A percentile compares a stretch with the other conserved stretches of the same genome.
Conservation (phyloP, 805 yeast genomes). For the Cyberlindnera meyerae region DNA sequence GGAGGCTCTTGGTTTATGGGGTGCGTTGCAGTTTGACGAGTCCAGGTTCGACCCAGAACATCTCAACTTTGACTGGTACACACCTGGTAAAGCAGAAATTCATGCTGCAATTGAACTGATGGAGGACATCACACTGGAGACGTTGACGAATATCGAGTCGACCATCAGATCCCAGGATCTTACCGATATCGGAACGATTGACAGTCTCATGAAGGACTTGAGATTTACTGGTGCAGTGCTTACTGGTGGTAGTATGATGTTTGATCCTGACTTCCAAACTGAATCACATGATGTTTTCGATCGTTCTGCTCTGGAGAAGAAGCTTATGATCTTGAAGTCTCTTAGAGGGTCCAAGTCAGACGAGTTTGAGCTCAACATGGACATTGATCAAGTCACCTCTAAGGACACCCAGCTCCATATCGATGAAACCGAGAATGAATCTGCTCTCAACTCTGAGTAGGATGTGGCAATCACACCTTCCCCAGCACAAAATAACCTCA, state of each 20-base stretch:
- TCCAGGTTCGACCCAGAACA: constrained; percentile 44
- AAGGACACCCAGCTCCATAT: constrained; percentile 26
- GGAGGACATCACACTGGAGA: constrained; percentile 39
- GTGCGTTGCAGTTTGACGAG: constrained; percentile 59
- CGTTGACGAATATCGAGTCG: constrained; percentile 39
- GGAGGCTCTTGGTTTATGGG: constrained; percentile 56
- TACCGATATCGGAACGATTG: constrained; percentile 34
- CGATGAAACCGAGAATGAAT: constrained; percentile 3
- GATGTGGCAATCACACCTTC: too few relatives aligned
- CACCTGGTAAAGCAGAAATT: constrained; percentile 55
- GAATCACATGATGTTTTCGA: constrained; percentile 10
- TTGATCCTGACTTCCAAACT: constrained; percentile 62
- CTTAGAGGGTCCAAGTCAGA: constrained; percentile 33
- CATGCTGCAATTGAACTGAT: constrained; percentile 58
- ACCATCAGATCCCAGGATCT: constrained; percentile 26
- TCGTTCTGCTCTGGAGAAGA: constrained; percentile 21
- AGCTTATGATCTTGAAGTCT: constrained; percentile 31
- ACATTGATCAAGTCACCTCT: constrained; percentile 30
- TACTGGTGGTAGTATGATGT: constrained; percentile 66
- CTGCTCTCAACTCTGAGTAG: constrained; percentile 15
- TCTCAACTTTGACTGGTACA: constrained; percentile 67
- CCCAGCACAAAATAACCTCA: too few relatives aligned
- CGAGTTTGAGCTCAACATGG: constrained; percentile 32
- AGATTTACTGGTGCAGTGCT: constrained; percentile 53
- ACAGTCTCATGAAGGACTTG: constrained; percentile 50